Evolutionary conservation across 2,329 filamentous ascomycete species (phyloP).

Genomic region (Colletotrichum sojae): DNA sequence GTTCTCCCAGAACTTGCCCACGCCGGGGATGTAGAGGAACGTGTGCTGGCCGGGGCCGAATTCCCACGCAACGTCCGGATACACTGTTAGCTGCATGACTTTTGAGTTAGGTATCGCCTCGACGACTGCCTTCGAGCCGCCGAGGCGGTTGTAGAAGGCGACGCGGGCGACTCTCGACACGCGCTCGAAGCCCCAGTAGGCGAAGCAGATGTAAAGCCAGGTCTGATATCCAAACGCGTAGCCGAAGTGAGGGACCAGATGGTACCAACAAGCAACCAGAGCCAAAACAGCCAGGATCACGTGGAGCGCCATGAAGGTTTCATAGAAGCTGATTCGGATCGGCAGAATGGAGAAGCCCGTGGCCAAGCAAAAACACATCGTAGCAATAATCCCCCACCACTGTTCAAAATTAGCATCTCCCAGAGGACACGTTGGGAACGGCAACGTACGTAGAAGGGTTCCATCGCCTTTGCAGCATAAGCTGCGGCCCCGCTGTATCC

Average conservation of each 20-base stretch:
- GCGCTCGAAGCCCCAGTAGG: constrained; percentile 50
- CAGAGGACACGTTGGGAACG: background rate
- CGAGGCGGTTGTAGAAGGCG: constrained; percentile 47
- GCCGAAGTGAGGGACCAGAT: constrained; percentile 52
- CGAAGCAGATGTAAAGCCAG: constrained; percentile 51
- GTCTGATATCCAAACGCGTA: constrained; percentile 56
- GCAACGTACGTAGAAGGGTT: constrained; percentile 19
- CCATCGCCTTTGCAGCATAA: constrained; percentile 5
- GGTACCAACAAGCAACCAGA: constrained; percentile 52
- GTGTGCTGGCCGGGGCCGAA: constrained; percentile 52
- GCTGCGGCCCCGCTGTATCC: constrained; percentile 22
- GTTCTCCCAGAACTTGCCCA: constrained; percentile 53
- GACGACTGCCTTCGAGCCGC: constrained; percentile 20
- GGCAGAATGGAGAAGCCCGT: constrained; percentile 47
- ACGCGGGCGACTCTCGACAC: constrained; percentile 47
- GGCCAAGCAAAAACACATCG: constrained; percentile 47
- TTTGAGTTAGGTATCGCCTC: constrained; percentile 32
- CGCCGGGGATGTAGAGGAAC: constrained; percentile 53
- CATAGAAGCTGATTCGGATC: constrained; percentile 50
- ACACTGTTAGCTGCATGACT: constrained; percentile 58
- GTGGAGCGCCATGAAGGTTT: constrained; percentile 52
- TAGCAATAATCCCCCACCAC: constrained; percentile 53
- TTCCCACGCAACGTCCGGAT: constrained; percentile 53
- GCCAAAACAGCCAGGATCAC: constrained; percentile 50
- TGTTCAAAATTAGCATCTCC: constrained; percentile 41